phyloP scores from a whole-genome alignment of 441 rosid species.

The Lepidium campestre region DNA sequence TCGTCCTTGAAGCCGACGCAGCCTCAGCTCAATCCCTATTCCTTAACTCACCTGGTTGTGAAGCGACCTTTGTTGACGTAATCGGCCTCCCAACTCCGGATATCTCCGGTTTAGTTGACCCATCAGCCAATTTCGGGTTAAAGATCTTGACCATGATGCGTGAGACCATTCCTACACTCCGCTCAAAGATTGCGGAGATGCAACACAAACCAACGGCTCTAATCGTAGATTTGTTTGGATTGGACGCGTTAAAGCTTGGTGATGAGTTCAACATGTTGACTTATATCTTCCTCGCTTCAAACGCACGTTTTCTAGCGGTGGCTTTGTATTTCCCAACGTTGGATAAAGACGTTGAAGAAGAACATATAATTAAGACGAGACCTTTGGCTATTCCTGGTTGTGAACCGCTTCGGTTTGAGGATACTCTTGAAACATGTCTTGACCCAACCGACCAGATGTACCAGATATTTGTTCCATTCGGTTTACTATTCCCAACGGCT shows the following conservation, averaged over 20 bases:
- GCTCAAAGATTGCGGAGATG: conserved; percentile 32
- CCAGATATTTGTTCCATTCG: not conserved
- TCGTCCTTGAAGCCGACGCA: conserved; percentile 29
- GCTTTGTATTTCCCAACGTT: conserved; percentile 14
- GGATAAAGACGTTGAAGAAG: conserved; percentile 20
- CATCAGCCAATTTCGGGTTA: not conserved
- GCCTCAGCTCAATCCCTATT: conserved; percentile 22
- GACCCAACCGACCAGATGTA: conserved; percentile 8
- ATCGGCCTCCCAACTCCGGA: conserved; percentile 33
- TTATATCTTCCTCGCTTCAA: conserved; percentile 32
- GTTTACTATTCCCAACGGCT: conserved; percentile 12
- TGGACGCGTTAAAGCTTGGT: conserved; percentile 26
- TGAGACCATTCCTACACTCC: conserved; percentile 24
- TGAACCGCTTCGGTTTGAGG: conserved; percentile 30
- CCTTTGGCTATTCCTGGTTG: conserved; percentile 30
- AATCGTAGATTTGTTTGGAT: conserved; percentile 40
- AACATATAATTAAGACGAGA: conserved; percentile 17
- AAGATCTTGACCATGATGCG: conserved; percentile 30
- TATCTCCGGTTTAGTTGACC: conserved; percentile 25
- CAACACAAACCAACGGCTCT: conserved; percentile 32
- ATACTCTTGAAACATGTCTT: conserved; percentile 10
- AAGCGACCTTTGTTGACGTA: not conserved
- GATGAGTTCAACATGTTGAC: conserved; percentile 38
- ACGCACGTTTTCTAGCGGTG: conserved; percentile 32
- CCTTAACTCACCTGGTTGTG: conserved; percentile 13